A percentile compares a stretch with the other conserved stretches of the same genome.
These are phyloP conservation scores for Hypoxylon rickii DNA, from an alignment of 495 filamentous ascomycete genomes.

Conservation along the genomic window DNA sequence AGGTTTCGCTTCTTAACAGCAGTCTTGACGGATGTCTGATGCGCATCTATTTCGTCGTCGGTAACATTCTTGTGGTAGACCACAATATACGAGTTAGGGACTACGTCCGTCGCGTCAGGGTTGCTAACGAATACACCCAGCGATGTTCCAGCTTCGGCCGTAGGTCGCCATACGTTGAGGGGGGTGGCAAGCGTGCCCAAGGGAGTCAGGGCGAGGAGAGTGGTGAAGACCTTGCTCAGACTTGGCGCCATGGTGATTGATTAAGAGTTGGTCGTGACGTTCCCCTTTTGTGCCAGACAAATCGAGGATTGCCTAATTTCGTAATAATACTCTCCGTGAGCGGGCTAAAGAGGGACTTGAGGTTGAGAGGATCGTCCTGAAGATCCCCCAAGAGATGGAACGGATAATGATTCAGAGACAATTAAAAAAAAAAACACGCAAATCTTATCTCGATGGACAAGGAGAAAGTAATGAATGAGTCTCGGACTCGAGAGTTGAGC, in stretches of 20 bases:
- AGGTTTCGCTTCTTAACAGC: conserved; percentile 55
- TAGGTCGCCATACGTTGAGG: conserved; percentile 26
- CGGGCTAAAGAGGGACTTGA: conserved; percentile 8
- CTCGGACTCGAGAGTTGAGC: conserved; percentile 21
- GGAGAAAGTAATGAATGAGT: conserved; percentile 13
- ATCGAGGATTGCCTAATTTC: conserved; percentile 3
- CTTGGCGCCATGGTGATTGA: conserved; percentile 35
- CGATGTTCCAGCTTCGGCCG: conserved; percentile 33
- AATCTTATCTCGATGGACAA: too few species aligned
- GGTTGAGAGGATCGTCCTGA: conserved; percentile 2
- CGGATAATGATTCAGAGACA: too few species aligned
- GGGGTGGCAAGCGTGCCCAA: conserved; percentile 26
- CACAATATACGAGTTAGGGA: conserved; percentile 55
- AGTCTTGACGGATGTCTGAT: conserved; percentile 46
- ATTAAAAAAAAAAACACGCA: too few species aligned
- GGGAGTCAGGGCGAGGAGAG: conserved; percentile 39
- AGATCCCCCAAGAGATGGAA: too few species aligned
- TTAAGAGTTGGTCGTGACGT: background rate
- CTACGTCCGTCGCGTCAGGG: conserved; percentile 40
- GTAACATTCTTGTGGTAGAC: conserved; percentile 54
- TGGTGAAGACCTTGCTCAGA: conserved; percentile 39
- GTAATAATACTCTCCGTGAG: background rate
- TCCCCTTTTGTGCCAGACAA: conserved; percentile 33
- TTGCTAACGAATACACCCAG: conserved; percentile 53
- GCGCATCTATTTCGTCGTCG: conserved; percentile 45